A percentile compares a stretch with the other conserved stretches of the same genome.
These are phyloP conservation scores for Amoebophrya sp. DNA, from an alignment of 169 alveolate species.

Conservation along the genomic window DNA sequence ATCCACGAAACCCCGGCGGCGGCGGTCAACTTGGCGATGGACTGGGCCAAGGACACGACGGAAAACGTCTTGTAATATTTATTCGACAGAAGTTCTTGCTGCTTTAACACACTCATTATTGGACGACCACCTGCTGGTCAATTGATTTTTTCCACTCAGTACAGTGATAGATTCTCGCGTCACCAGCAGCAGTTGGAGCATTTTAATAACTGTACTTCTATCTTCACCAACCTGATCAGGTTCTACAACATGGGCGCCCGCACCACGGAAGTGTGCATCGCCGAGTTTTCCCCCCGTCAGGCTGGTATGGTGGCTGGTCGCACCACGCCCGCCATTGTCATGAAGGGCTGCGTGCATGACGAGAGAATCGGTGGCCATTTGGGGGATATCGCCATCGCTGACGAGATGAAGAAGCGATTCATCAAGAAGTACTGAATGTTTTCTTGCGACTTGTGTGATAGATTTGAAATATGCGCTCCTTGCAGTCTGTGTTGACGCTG, in stretches of 20 bases:
- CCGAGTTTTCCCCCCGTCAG: neutral
- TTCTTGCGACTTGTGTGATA: too few species aligned
- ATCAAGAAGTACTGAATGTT: neutral
- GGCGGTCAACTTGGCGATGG: constrained; percentile 1
- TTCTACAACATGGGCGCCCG: constrained; percentile 24
- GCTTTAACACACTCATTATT: too few species aligned
- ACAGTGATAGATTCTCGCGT: too few species aligned
- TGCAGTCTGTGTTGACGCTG: too few species aligned
- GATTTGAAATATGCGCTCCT: too few species aligned
- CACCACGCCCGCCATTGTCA: neutral
- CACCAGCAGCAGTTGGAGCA: too few species aligned
- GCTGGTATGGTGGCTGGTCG: neutral
- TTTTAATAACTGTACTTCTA: too few species aligned
- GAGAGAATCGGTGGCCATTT: neutral
- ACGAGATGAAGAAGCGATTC: constrained; percentile 1
- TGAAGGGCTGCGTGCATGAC: neutral
- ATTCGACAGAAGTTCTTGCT: too few species aligned
- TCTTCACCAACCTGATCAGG: neutral
- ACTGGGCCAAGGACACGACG: neutral
- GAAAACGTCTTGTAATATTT: neutral
- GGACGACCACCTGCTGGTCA: too few species aligned
- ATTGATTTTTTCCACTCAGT: too few species aligned
- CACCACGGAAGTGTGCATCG: neutral
- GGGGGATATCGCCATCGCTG: neutral
- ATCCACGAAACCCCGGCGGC: neutral